These are phyloP conservation scores for Skeletonema grethae DNA, from an alignment of 108 stramenopile genomes.

Conservation along the genomic window DNA sequence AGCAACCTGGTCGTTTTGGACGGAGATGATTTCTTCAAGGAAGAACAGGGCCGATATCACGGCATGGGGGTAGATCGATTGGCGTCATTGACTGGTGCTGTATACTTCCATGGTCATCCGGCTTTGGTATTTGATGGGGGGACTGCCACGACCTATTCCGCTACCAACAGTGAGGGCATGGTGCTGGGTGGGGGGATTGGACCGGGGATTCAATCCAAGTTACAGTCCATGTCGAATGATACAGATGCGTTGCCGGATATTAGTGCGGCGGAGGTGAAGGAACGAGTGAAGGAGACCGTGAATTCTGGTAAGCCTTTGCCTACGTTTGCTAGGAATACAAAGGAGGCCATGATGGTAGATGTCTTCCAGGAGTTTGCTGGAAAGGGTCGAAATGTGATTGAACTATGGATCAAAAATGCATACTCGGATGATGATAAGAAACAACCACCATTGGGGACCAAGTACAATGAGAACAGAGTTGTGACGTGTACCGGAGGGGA, in stretches of 20 bases:
- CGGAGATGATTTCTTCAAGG: conserved; percentile 64
- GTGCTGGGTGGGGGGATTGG: conserved; percentile 82
- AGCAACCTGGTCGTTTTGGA: conserved; percentile 52
- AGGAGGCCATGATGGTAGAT: conserved; percentile 61
- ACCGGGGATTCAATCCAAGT: conserved; percentile 55
- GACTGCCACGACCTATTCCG: conserved; percentile 75
- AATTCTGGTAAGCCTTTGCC: conserved; percentile 48
- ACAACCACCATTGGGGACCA: conserved; percentile 1
- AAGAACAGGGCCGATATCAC: conserved; percentile 63
- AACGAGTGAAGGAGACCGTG: conserved; percentile 22
- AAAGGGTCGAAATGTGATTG: conserved; percentile 50
- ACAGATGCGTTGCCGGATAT: conserved; percentile 62
- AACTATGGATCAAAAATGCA: conserved; percentile 40
- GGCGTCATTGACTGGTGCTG: conserved; percentile 55
- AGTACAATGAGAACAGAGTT: conserved; percentile 22
- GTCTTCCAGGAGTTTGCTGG: conserved; percentile 58
- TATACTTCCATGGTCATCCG: conserved; percentile 47
- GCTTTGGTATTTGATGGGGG: conserved; percentile 74
- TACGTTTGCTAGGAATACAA: conserved; percentile 51
- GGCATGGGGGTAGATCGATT: conserved; percentile 77
- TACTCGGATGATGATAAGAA: conserved; percentile 18
- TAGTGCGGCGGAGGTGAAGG: conserved; percentile 25
- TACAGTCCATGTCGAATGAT: conserved; percentile 48
- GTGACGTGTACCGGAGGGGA: conserved; percentile 71
- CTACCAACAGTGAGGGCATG: conserved; percentile 51